These are phyloP conservation scores for Triangularia verruculosa DNA, from an alignment of 2,329 filamentous ascomycete genomes.

Conservation along the genomic window DNA sequence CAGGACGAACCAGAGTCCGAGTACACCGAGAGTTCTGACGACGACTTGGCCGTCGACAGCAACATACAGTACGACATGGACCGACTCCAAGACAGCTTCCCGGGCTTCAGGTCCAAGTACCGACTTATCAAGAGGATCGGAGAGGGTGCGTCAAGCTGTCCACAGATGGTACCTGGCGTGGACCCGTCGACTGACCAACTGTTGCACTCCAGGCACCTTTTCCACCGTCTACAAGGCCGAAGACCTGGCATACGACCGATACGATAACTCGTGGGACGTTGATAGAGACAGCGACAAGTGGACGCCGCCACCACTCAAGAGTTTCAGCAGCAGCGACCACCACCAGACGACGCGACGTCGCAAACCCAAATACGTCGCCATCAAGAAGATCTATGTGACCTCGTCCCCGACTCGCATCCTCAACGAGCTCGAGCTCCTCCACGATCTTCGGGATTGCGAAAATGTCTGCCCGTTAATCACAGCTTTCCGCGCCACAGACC, in stretches of 20 bases:
- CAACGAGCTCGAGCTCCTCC: conserved; percentile 91
- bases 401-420: conserved; percentile 90
- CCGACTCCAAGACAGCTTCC: conserved; percentile 76
- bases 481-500: conserved; percentile 90
- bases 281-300: conserved; percentile 64
- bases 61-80: conserved; percentile 81
- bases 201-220: conserved; percentile 69
- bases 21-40: conserved; percentile 50
- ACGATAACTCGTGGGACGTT: conserved; percentile 83
- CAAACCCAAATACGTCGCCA: conserved; percentile 78
- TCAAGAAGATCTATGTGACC: conserved; percentile 99
- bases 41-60: conserved; percentile 65
- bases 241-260: conserved; percentile 79
- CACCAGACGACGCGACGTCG: conserved; percentile 37
- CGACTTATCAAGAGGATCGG: conserved; percentile 94
- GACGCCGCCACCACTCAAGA: conserved; percentile 64
- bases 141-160: conserved; percentile 63
- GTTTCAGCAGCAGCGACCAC: conserved; percentile 38
- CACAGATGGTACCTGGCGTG: neutral
- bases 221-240: conserved; percentile 99
- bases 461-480: conserved; percentile 95
- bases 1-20: conserved; percentile 40
- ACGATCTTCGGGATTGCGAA: conserved; percentile 77
- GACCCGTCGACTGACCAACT: conserved; percentile 3
- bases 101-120: conserved; percentile 78